These are phyloP conservation scores for Cymbopogon flexuosus DNA, from an alignment of 202 grass and related monocot genomes.

Conservation along the genomic window DNA sequence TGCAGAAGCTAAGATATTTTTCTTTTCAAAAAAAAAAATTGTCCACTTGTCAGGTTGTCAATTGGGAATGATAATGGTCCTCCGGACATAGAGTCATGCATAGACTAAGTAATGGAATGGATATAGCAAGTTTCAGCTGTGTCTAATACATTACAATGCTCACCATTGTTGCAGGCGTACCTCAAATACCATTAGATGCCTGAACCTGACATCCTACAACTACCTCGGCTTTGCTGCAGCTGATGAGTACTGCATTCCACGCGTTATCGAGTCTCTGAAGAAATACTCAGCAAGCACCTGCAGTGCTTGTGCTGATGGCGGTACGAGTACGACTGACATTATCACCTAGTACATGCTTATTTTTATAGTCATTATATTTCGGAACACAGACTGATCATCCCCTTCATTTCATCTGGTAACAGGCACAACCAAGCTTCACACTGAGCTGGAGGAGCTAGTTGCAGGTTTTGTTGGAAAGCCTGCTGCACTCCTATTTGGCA, in stretches of 20 bases:
- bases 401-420: slow-evolving; percentile 11
- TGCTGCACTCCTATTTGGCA: slow-evolving; percentile 65
- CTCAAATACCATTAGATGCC: slow-evolving; percentile 57
- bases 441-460: slow-evolving; percentile 56
- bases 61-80: neutral
- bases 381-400: neutral
- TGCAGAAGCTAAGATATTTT: no score
- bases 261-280: slow-evolving; percentile 57
- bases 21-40: no score
- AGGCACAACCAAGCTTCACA: slow-evolving; percentile 74
- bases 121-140: neutral
- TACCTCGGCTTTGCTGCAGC: slow-evolving; percentile 79
- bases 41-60: neutral
- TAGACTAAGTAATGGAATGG: neutral
- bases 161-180: slow-evolving; percentile 38
- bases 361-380: no score
- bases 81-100: no score
- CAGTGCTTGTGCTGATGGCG: slow-evolving; percentile 54
- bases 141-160: neutral
- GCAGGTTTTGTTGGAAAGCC: slow-evolving; percentile 76
- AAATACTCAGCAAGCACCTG: slow-evolving; percentile 67
- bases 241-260: slow-evolving; percentile 82
- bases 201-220: slow-evolving; percentile 76
- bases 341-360: slow-evolving; percentile 2
- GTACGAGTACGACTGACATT: slow-evolving; percentile 36